phyloP scores from a whole-genome alignment of 495 filamentous ascomycete species.

The Penicillium chermesinum region DNA sequence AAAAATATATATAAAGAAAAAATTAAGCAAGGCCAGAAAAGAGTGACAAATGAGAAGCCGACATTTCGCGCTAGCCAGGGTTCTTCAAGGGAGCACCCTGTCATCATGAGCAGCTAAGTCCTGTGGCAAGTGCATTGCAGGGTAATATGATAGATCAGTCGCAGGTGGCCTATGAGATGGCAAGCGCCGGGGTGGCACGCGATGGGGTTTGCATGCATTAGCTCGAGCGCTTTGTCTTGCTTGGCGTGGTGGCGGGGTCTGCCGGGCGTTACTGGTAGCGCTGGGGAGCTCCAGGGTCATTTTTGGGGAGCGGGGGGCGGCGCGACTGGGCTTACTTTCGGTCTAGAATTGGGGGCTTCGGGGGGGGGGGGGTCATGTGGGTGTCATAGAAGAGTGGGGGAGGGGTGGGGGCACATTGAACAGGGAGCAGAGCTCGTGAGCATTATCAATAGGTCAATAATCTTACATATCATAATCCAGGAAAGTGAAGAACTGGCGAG shows the following conservation, averaged over 20 bases:
- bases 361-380: background rate
- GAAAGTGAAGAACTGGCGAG: background rate
- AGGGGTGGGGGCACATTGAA: background rate
- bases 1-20: too few species aligned
- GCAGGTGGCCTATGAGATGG: background rate
- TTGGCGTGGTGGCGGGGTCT: background rate
- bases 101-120: background rate
- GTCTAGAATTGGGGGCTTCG: background rate
- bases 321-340: too few species aligned
- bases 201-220: background rate
- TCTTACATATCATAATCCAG: background rate
- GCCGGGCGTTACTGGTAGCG: background rate
- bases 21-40: background rate
- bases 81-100: background rate
- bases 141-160: background rate
- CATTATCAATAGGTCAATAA: slow-evolving; percentile 11
- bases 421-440: slow-evolving; percentile 4
- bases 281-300: background rate
- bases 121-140: background rate
- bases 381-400: background rate
- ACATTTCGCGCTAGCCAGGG: background rate
- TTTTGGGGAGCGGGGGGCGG: too few species aligned
- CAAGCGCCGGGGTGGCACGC: background rate
- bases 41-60: background rate
- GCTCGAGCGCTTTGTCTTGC: background rate